Base-by-base conservation (phyloP, 116 monocot genomes). In the Posidonia oceanica region DNA sequence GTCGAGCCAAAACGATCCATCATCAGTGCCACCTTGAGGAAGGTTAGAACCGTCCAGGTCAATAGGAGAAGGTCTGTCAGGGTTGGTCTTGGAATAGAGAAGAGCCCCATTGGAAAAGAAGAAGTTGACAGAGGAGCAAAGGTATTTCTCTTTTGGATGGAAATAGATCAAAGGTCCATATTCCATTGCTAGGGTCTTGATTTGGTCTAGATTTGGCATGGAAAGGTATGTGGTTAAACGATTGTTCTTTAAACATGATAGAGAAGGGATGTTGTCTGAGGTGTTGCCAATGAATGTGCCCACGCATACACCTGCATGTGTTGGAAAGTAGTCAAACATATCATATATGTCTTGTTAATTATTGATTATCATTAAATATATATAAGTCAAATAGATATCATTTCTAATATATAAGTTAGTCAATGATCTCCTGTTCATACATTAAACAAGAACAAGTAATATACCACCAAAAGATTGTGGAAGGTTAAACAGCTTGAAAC, bases 1-100 rank as follows among this genome's bases (percentile, higher is more conserved):
- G 75, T 91, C 88, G 7, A 94, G 54, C 94, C 94, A 94, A 79
- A 78, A 91, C 18, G 42, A 52, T 39, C 84, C 88, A 59, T 94
- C 91, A 71, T 80, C 83, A 1, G 77, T 55, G 20, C 91, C 84
- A 2, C 88, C 94, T 37, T 84, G 84, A 2, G 94, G 94, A 41
- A 94, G 88, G 73, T 86, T 88, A 57, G 80, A 71, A 0, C 94
- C 94, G 3, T 70, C 42, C 14, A 79, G 39, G 4, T 70, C 73
- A 57, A 91, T 63, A 0, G 52, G 54, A 2, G 57, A 53, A 0
- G 84, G 75, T 4, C 56, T 60, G 1, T 13, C 37, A 55, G 74
- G 53, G 65, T 61, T 78, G 36, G 22, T 81, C 15, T 79, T 81
- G 20, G 80, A 70, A 77, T 88, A 86, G 11, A 94, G 69, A 3